Base-by-base conservation (phyloP, 306 rosid genomes). In the Begonia peltatifolia region DNA sequence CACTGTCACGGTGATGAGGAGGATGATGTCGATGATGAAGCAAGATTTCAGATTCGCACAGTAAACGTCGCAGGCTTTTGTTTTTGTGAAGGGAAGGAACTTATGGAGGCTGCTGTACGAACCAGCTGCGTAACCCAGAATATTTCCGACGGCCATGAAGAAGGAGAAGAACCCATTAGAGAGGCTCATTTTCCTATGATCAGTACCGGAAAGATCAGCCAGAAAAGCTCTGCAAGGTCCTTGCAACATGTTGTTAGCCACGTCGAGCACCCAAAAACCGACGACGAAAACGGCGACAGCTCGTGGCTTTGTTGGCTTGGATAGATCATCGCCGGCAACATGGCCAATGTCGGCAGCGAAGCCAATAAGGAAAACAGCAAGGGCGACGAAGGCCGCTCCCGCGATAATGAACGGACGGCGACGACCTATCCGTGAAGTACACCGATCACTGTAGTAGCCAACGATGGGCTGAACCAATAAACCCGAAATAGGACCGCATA, bases 401-500 rank as follows among this genome's bases (percentile, higher is more conserved):
- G 59, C 77, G 0, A 78, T 76, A 0, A 89, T 84, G 67, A 89
- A 89, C 0, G 97, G 97, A 0, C 90, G 79, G n/a, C 97, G 95
- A 3, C 90, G 89, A 13, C 97, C 97, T 54, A 89, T 81, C 43
- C 84, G 82, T 10, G 90, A 84, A 30, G 76, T 68, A 72, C 93
- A 78, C 9, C 81, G 89, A 67, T 89, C 97, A 13, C 93, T 82
- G 71, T 82, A 69, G 71, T 79, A 89, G 2, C 97, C 97, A 0
- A 82, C 95, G 3, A 75, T 49, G 9, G 97, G 97, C 49, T 89
- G 97, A 2, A 89, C 93, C 0, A 89, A 38, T 68, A 89, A 46
- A 9, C 97, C 97, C 5, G 95, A 84, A 41, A 89, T 53, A 44
- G 97, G 97, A 0, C 97, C 95, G 9, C 95, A 89, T 15, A 89